Conservation (phyloP, 208 protist genomes). For the Porcisia deanei region DNA sequence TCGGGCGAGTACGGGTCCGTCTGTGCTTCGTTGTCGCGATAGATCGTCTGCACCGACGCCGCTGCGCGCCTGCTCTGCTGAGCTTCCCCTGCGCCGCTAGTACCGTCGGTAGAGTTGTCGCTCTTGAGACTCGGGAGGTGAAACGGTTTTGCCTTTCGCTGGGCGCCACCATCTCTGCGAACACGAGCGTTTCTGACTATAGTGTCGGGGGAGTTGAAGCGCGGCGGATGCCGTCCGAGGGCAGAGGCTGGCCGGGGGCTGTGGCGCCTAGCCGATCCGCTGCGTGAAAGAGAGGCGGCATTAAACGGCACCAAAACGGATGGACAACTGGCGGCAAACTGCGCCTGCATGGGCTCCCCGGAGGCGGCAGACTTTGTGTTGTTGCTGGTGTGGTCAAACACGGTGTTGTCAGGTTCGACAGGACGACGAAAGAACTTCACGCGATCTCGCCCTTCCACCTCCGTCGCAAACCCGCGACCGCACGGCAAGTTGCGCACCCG, state of each 20-base stretch:
- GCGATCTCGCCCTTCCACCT: constrained; percentile 85
- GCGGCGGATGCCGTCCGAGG: constrained; percentile 5
- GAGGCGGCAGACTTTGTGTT: constrained; percentile 1
- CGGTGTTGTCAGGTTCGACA: constrained; percentile 50
- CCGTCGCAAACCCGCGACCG: constrained; percentile 62
- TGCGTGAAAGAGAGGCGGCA: constrained; percentile 8
- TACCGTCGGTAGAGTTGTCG: not conserved
- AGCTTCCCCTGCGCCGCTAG: not conserved
- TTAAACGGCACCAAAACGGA: constrained; percentile 17
- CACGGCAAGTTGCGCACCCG: constrained; percentile 33
- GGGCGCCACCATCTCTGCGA: not conserved
- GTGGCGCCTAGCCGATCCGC: not conserved
- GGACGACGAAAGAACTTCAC: constrained; percentile 88
- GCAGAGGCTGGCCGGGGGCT: constrained; percentile 8
- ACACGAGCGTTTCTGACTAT: not conserved
- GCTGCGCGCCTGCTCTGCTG: constrained; percentile 8
- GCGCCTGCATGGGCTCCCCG: constrained; percentile 14
- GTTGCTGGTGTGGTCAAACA: constrained; percentile 17
- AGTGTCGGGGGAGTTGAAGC: not conserved
- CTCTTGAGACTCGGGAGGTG: constrained; percentile 40
- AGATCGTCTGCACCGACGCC: constrained; percentile 59
- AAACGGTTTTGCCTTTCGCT: constrained; percentile 22
- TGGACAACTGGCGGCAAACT: constrained; percentile 34
- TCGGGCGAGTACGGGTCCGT: constrained; percentile 90
- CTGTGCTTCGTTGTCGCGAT: constrained; percentile 88